Conservation (phyloP, 139 green algal species). For the Desmodesmus armatus region DNA sequence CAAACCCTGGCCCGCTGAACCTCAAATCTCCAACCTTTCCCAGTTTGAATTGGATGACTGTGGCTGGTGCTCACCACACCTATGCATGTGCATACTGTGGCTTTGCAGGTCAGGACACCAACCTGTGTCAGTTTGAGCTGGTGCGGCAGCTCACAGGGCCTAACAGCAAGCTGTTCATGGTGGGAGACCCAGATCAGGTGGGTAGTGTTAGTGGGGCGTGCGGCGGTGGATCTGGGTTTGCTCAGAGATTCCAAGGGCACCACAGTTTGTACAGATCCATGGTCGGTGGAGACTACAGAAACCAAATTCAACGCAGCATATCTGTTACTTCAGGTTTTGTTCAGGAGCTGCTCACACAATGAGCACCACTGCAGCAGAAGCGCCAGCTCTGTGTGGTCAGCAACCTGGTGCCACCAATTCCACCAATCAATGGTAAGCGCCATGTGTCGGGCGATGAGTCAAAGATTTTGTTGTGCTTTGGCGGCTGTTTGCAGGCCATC, state of each 20-base stretch:
- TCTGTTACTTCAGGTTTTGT: too few relatives aligned
- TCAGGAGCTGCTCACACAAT: too few relatives aligned
- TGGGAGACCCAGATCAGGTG: conserved; percentile 86
- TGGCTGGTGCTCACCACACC: conserved; percentile 53
- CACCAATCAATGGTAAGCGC: background rate
- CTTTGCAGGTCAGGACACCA: conserved; percentile 68
- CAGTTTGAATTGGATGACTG: conserved; percentile 69
- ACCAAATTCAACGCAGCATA: too few relatives aligned
- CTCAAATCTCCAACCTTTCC: conserved; percentile 72
- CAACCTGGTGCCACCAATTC: background rate
- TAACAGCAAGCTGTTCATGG: conserved; percentile 70
- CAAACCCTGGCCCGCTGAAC: too few relatives aligned
- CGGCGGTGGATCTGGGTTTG: too few relatives aligned
- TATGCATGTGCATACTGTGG: background rate
- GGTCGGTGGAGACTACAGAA: too few relatives aligned
- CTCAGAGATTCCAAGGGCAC: too few relatives aligned
- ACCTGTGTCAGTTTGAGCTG: conserved; percentile 74
- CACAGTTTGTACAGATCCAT: too few relatives aligned
- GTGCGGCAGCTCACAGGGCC: conserved; percentile 54
- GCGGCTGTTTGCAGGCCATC: conserved; percentile 65
- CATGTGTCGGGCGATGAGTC: too few relatives aligned
- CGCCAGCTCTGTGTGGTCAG: too few relatives aligned
- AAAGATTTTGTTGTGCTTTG: too few relatives aligned
- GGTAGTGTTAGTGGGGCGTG: background rate
- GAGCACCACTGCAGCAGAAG: too few relatives aligned